Evolutionary conservation across 306 rosid genomes (phyloP).

Genomic region (Cucurbita maxima): DNA sequence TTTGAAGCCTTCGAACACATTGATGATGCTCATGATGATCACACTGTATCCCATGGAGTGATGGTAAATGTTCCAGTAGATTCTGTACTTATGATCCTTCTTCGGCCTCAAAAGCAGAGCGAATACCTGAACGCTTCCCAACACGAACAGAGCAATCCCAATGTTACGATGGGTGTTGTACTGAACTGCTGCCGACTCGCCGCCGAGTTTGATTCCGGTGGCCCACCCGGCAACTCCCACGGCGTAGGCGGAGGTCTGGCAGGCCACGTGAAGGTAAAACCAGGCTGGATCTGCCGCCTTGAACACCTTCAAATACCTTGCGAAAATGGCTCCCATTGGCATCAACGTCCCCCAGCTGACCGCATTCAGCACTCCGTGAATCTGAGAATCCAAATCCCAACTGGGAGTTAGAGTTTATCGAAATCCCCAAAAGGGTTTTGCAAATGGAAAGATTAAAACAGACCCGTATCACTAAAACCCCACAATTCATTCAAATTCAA

Average conservation of each 20-base stretch:
- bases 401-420: neutral
- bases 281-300: constrained; percentile 28
- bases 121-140: constrained; percentile 8
- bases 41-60: constrained; percentile 4
- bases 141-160: constrained; percentile 6
- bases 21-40: constrained; percentile 9
- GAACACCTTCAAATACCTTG: constrained; percentile 56
- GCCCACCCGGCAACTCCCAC: constrained; percentile 13
- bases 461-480: neutral
- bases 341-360: constrained; percentile 50
- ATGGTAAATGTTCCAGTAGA: constrained; percentile 13
- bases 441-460: neutral
- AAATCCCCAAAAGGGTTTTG: no score
- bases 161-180: neutral
- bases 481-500: neutral
- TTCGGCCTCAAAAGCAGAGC: constrained; percentile 11
- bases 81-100: constrained; percentile 11
- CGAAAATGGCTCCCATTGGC: constrained; percentile 45
- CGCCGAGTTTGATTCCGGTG: constrained; percentile 7
- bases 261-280: constrained; percentile 12
- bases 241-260: constrained; percentile 9
- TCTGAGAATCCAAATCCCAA: constrained; percentile 13
- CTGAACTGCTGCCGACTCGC: neutral
- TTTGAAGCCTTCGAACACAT: constrained; percentile 6
- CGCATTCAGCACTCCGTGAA: constrained; percentile 43